Conservation (phyloP, 2,329 filamentous ascomycete species). For the Colletotrichum tabaci region DNA sequence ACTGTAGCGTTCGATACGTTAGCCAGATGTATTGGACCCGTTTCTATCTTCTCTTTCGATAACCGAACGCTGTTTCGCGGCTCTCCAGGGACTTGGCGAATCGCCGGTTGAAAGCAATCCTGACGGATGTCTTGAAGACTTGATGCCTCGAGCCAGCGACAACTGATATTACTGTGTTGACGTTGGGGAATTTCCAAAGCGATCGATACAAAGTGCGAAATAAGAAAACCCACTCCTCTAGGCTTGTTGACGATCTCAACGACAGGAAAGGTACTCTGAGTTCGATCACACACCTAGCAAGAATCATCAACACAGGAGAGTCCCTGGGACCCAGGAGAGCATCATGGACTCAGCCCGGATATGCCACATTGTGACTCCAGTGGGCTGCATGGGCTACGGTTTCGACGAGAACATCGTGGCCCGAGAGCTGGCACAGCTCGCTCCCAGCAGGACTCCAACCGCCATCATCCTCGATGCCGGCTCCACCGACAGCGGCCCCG, state of each 20-base stretch:
- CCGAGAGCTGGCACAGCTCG: constrained; percentile 46
- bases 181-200: background rate
- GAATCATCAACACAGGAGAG: background rate
- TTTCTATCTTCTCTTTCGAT: fast-evolving
- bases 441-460: constrained; percentile 49
- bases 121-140: background rate
- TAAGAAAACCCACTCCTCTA: no score
- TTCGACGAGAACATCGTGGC: constrained; percentile 53
- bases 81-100: background rate
- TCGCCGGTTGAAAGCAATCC: background rate
- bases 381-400: constrained; percentile 66
- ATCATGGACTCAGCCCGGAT: constrained; percentile 29
- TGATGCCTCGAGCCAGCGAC: background rate
- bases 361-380: constrained; percentile 61
- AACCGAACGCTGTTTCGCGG: background rate
- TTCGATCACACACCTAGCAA: background rate
- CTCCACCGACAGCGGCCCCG: constrained; percentile 55
- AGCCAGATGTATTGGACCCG: background rate
- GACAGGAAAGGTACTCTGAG: no score
- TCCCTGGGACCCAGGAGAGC: background rate
- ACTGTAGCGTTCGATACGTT: background rate
- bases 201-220: no score
- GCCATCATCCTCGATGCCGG: constrained; percentile 55
- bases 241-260: background rate
- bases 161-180: background rate